Evolutionary conservation across 352 stramenopile species (phyloP).

Genomic region (Phytophthora colocasiae): DNA sequence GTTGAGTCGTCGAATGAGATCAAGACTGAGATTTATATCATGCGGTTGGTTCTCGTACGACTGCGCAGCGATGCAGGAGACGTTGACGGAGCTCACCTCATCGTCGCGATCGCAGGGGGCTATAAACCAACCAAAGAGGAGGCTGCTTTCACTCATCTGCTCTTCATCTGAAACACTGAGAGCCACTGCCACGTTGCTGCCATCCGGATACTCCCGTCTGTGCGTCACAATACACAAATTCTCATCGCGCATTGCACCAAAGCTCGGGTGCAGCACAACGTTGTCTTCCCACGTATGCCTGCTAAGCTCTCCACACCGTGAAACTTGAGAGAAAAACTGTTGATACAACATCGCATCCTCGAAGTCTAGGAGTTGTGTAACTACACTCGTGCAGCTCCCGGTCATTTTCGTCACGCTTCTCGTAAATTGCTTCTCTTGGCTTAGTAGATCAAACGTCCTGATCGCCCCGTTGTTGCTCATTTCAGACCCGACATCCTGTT

Average conservation of each 20-base stretch:
- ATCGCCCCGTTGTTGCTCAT: slow-evolving; percentile 35
- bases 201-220: slow-evolving; percentile 64
- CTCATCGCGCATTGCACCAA: slow-evolving; percentile 13
- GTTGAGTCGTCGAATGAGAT: slow-evolving; percentile 57
- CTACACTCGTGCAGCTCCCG: slow-evolving; percentile 43
- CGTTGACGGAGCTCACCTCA: slow-evolving; percentile 44
- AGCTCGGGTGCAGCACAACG: slow-evolving; percentile 46
- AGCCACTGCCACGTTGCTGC: slow-evolving; percentile 62
- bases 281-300: slow-evolving; percentile 62
- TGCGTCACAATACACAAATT: slow-evolving; percentile 51
- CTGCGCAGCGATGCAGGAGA: slow-evolving; percentile 65
- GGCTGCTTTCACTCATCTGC: slow-evolving; percentile 33
- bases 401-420: slow-evolving; percentile 62
- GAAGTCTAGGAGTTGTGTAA: slow-evolving; percentile 55
- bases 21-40: slow-evolving; percentile 52
- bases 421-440: slow-evolving; percentile 48
- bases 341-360: slow-evolving; percentile 61
- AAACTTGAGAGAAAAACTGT: slow-evolving; percentile 52
- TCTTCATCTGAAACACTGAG: slow-evolving; percentile 30
- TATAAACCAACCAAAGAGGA: slow-evolving; percentile 72
- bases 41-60: slow-evolving; percentile 36
- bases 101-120: slow-evolving; percentile 46
- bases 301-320: slow-evolving; percentile 52
- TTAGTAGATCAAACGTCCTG: slow-evolving; percentile 52
- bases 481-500: slow-evolving; percentile 14